Percentiles rank a stretch among this genome's conserved stretches.
Conservation (phyloP, 164 flowering plant species). For the Umbilicus rupestris region DNA sequence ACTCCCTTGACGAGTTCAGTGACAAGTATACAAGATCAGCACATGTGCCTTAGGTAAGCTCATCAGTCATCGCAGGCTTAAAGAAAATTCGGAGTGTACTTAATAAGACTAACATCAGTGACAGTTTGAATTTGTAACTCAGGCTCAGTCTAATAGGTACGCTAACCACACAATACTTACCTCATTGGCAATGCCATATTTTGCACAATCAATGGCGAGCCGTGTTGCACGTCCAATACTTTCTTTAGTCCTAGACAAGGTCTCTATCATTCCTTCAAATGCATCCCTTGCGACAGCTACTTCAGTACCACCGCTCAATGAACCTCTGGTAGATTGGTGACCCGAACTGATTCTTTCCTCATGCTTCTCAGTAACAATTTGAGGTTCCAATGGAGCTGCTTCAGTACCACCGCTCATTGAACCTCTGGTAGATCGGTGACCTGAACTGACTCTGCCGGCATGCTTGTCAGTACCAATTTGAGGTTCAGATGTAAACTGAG, state of each 20-base stretch:
- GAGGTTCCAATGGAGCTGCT: conserved; percentile 49
- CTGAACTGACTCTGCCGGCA: conserved; percentile 55
- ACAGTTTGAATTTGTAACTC: not conserved
- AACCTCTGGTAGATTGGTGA: conserved; percentile 37
- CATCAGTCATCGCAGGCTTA: no score
- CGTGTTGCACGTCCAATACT: conserved; percentile 99
- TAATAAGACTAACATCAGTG: not conserved
- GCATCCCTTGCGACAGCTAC: conserved; percentile 99
- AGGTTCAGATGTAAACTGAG: conserved; percentile 18
- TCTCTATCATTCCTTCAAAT: conserved; percentile 99
- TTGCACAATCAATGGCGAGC: conserved; percentile 96
- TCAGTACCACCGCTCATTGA: conserved; percentile 93
- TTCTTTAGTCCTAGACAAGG: conserved; percentile 96
- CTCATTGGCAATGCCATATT: conserved; percentile 93
- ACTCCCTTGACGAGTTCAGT: no score
- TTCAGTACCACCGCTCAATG: conserved; percentile 93
- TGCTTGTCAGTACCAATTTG: conserved; percentile 44
- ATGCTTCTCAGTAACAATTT: conserved; percentile 39
- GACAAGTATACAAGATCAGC: no score
- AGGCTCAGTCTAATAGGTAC: not conserved
- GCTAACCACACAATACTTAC: conserved; percentile 26
- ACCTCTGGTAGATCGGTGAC: conserved; percentile 36
- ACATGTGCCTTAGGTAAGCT: no score
- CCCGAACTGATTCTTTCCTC: conserved; percentile 58
- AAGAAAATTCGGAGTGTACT: no score